phyloP scores from a whole-genome alignment of 2,329 filamentous ascomycete genomes.

The Fusarium sp. region DNA sequence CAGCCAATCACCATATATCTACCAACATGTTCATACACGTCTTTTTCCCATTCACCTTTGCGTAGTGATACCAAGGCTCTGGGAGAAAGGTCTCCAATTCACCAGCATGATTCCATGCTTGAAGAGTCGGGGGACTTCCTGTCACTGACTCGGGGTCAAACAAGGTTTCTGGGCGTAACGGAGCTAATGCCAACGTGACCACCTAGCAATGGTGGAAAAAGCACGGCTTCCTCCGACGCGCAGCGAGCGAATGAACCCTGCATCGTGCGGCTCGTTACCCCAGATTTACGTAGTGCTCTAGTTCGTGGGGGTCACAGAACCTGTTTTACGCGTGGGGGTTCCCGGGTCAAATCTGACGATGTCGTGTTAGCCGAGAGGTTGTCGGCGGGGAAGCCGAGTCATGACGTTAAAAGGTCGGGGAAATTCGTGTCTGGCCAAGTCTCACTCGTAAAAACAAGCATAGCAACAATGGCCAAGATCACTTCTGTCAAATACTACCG shows the following conservation, averaged over 20 bases:
- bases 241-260: neutral
- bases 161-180: accelerated
- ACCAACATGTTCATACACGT: accelerated
- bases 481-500: slow-evolving; percentile 75
- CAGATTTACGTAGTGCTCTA: neutral
- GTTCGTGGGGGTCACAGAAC: slow-evolving; percentile 5
- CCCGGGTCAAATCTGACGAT: neutral
- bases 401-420: neutral
- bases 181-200: neutral
- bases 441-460: too few species aligned
- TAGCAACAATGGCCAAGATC: slow-evolving; percentile 47
- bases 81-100: accelerated
- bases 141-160: neutral
- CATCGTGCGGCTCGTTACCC: neutral
- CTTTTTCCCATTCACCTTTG: accelerated
- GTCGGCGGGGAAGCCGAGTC: neutral
- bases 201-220: neutral
- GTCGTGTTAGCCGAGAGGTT: neutral
- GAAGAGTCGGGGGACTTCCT: neutral
- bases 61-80: accelerated
- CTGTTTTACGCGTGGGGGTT: slow-evolving; percentile 8
- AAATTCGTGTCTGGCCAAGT: neutral
- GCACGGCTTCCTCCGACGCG: neutral
- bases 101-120: neutral
- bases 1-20: too few species aligned